A percentile compares a stretch with the other conserved stretches of the same genome.
Conservation (phyloP, 2,329 filamentous ascomycete species). For the Rasamsonia emersonii region DNA sequence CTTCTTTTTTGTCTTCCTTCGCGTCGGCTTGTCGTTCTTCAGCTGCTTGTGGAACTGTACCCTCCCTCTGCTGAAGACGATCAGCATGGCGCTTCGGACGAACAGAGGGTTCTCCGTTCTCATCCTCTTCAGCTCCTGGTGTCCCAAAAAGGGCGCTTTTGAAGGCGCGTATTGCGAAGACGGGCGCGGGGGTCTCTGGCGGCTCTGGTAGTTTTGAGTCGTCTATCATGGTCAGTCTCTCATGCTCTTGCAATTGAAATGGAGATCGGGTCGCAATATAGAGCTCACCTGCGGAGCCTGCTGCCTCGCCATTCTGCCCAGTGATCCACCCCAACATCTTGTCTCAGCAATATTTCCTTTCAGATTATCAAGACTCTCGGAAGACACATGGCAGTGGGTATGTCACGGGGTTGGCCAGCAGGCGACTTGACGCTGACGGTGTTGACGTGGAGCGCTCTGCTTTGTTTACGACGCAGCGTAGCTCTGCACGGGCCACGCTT, state of each 20-base stretch:
- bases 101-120: slow-evolving; percentile 10
- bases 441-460: slow-evolving; percentile 20
- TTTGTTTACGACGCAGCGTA: slow-evolving; percentile 35
- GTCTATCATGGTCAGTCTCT: slow-evolving; percentile 17
- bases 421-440: slow-evolving; percentile 7
- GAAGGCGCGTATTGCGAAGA: slow-evolving; percentile 60
- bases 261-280: slow-evolving; percentile 4
- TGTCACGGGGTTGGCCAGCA: slow-evolving; percentile 11
- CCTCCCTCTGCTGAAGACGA: slow-evolving; percentile 15
- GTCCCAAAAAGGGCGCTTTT: slow-evolving; percentile 58
- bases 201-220: slow-evolving; percentile 49
- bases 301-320: slow-evolving; percentile 20
- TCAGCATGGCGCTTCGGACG: slow-evolving; percentile 10
- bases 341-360: slow-evolving; percentile 10
- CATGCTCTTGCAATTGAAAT: slow-evolving; percentile 2
- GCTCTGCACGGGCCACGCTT: too few relatives aligned
- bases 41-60: slow-evolving; percentile 13
- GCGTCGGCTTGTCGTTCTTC: slow-evolving; percentile 11
- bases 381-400: slow-evolving; percentile 12
- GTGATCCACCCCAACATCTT: slow-evolving; percentile 28
- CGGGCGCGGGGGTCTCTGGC: slow-evolving; percentile 56
- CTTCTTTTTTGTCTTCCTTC: slow-evolving; percentile 14
- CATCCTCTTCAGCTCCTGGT: slow-evolving; percentile 43
- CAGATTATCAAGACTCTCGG: slow-evolving; percentile 9
- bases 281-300: slow-evolving; percentile 20